Base-by-base conservation (phyloP, 2,329 filamentous ascomycete species). In the Monosporascus sp. region DNA sequence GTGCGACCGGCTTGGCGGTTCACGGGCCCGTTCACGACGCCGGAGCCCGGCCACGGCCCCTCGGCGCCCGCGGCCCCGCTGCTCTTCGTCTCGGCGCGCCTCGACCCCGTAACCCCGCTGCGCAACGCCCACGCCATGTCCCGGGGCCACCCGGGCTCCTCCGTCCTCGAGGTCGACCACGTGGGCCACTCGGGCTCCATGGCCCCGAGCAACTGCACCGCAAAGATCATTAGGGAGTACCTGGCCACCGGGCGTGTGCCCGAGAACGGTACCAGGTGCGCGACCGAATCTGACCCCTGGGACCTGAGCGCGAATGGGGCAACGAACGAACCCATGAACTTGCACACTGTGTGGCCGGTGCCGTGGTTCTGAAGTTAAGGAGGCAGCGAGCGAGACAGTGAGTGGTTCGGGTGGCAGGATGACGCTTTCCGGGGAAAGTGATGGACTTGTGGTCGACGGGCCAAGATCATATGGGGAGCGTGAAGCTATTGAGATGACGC, bases 101-200 rank as follows among this genome's bases (percentile, higher is more conserved):
- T 72, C 6, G 76, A 79, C 51, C 76, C 77, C 14, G 72, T 77
- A 11, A 79, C 76, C 25, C 76, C 76, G 5, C 57, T 73, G 38
- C 49, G 68, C 53, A 69, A 75, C 62, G 65, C 73, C 3, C 31
- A 51, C 18, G 56, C 52, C 42, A 60, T 62, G 61, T 49, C 62
- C 8, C 14, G 9, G 7, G 31, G 37, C 1, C 57, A 63, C 47
- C 39, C 57, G 3, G 60, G 61, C 1, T 46, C 62, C 2, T 39
- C 46, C 1, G 55, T 60, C 18, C 38, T 65, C 47, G 20, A 54
- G 25, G 60, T 62, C 54, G 50, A 60, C 31, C 52, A n/a, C 41
- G 44, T 55, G 42, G 62, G 62, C 5, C 62, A 65, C 50, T 54
- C 50, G 34, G 46, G 51, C 17, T 2, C 45, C 1, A 18, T 14